Conservation (phyloP, 1,139 yeast species). For the Yamadazyma spencermartinsiae region DNA sequence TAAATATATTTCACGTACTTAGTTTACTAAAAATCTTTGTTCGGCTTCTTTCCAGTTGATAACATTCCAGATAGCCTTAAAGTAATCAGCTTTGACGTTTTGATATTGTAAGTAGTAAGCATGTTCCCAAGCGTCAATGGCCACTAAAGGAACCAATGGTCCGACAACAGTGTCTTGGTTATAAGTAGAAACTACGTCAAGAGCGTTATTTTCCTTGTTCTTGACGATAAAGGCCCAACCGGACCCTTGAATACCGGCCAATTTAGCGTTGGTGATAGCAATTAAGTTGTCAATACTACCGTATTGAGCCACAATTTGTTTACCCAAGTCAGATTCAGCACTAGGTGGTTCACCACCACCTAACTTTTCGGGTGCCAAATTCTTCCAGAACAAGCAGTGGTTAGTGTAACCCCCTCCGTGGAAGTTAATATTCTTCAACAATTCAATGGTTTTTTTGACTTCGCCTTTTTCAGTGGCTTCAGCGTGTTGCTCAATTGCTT, state of each 20-base stretch:
- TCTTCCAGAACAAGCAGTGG: constrained; percentile 47
- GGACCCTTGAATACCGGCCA: constrained; percentile 49
- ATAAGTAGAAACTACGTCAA: constrained; percentile 44
- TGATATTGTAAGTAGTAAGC: constrained; percentile 52
- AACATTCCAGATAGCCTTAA: constrained; percentile 51
- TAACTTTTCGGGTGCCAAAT: constrained; percentile 40
- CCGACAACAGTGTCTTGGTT: constrained; percentile 49
- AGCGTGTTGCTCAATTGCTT: constrained; percentile 37
- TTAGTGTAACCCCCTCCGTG: constrained; percentile 49
- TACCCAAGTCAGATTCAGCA: constrained; percentile 31
- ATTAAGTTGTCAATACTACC: constrained; percentile 44
- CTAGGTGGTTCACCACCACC: constrained; percentile 45
- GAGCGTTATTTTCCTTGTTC: constrained; percentile 40
- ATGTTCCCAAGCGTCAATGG: constrained; percentile 54
- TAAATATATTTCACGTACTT: constrained; percentile 3
- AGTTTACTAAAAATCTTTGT: constrained; percentile 28
- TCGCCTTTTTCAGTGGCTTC: constrained; percentile 39
- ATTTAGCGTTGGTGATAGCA: constrained; percentile 36
- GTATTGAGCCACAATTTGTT: constrained; percentile 37
- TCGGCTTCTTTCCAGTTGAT: constrained; percentile 51
- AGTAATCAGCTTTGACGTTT: constrained; percentile 48
- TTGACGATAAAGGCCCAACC: constrained; percentile 53
- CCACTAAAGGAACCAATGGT: constrained; percentile 44
- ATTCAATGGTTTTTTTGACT: constrained; percentile 35
- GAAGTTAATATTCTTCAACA: constrained; percentile 42